A percentile compares a stretch with the other conserved stretches of the same genome.
These are phyloP conservation scores for Beauveria brongniartii DNA, from an alignment of 2,329 filamentous ascomycete species.

Conservation along the genomic window DNA sequence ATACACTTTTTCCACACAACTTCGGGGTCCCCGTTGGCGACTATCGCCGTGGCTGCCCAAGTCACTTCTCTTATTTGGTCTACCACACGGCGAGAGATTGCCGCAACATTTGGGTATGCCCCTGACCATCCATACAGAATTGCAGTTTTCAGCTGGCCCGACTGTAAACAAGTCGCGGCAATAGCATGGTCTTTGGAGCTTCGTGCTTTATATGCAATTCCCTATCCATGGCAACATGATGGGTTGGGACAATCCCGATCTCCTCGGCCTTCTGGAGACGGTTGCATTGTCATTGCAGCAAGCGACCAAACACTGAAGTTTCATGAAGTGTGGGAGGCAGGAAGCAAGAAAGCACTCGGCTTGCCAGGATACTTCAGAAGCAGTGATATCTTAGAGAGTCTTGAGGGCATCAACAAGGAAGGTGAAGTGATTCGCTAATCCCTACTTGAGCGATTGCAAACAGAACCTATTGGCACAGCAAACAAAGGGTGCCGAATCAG, in stretches of 20 bases:
- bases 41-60: conserved; percentile 86
- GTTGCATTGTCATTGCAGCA: conserved; percentile 79
- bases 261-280: conserved; percentile 25
- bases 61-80: conserved; percentile 93
- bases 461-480: neutral
- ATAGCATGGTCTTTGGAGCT: conserved; percentile 77
- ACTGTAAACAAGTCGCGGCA: conserved; percentile 74
- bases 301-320: conserved; percentile 93
- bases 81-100: conserved; percentile 75
- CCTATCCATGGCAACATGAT: conserved; percentile 55
- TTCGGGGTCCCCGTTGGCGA: conserved; percentile 76
- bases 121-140: conserved; percentile 85
- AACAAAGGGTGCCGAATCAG: neutral
- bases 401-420: conserved; percentile 73
- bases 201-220: conserved; percentile 78
- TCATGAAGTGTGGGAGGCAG: conserved; percentile 82
- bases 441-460: neutral
- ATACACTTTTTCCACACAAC: conserved; percentile 92
- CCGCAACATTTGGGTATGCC: conserved; percentile 87
- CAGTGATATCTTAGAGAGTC: conserved; percentile 74
- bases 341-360: conserved; percentile 43
- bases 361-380: conserved; percentile 62
- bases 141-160: conserved; percentile 90
- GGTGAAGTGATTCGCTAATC: conserved; percentile 60
- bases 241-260: conserved; percentile 20